Evolutionary conservation across 2,329 filamentous ascomycete species (phyloP), one percentile per base, ranked within the genome.

Genomic region (Ceratocystis variospora): DNA sequence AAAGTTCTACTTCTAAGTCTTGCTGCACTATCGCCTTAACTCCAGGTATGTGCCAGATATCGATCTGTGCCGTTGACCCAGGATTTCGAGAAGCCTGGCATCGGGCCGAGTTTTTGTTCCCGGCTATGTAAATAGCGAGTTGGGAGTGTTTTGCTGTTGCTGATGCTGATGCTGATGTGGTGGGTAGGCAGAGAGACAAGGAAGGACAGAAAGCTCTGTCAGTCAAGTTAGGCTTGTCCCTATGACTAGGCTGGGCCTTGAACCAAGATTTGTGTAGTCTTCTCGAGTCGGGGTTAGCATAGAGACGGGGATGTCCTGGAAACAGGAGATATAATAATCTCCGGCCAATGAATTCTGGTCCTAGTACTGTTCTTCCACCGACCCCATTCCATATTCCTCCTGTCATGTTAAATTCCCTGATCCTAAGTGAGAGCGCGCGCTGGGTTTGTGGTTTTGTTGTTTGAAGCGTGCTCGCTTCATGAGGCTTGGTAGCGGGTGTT

Each of bases 301-400:
- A 33, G 25, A 31, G 53, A 33, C 25, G 53, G 28, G 25, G 53
- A 31, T 59, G 28, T 5, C 17, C 25, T 31, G 6, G 15, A 59
- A 25, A 28, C 48, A 59, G 7, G 28, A 59, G 22, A 59, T 59
- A 59, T 59, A 59, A 59, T 59, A 59, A 59, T 59, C 53, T 33
- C 53, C 53, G 53, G 28, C 53, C 53, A 10, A 59, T 37, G 25
- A 33, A 33, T 59, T 19, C 10, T 37, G 33, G 3, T 37, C 33
- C 12, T 31, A 17, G 22, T 59, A 7, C 3, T 31, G 5, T 33
- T 31, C 28, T 17, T 50, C 17, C 5, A 10, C 17, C 25, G 17
- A 33, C 15, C 31, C n/a, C 46, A n/a, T 8, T 50, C 22, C 22
- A 15, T 50, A 50, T n/a, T 59, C 53, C 53, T 59, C 53, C 53